Conservation (phyloP, 208 protist genomes). For the Trichomonas gallinae region DNA sequence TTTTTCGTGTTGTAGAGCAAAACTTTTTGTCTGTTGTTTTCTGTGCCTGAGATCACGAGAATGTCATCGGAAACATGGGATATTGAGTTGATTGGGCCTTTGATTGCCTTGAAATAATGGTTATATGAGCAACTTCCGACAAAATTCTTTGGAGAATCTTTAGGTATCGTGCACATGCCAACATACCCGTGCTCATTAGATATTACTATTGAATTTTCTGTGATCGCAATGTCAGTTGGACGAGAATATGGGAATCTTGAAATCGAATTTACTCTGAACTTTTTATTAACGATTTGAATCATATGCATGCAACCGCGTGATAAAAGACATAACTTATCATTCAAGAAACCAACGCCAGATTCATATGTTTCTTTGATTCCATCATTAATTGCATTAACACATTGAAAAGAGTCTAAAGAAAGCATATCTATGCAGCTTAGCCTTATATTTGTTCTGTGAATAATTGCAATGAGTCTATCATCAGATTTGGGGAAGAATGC, state of each 20-base stretch:
- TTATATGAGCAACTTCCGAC: background rate
- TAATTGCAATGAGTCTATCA: background rate
- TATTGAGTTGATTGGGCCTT: background rate
- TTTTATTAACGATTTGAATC: background rate
- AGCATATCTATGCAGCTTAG: background rate
- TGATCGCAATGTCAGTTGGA: background rate
- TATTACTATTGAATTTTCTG: background rate
- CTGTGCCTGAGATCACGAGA: background rate
- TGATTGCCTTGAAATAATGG: background rate
- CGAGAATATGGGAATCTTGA: background rate
- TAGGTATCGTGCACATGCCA: background rate
- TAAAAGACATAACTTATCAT: background rate
- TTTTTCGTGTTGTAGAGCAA: background rate
- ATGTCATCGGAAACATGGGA: background rate
- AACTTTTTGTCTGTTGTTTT: background rate
- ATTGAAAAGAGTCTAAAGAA: background rate
- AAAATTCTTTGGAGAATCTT: background rate
- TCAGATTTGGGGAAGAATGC: background rate
- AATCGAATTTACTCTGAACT: background rate
- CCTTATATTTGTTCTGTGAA: background rate
- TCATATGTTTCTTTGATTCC: background rate
- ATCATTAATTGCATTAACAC: background rate
- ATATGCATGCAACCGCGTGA: background rate
- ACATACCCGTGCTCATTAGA: background rate
- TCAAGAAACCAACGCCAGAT: background rate